Conservation (phyloP, 108 stramenopile species). For the Cyclotella baltica region DNA sequence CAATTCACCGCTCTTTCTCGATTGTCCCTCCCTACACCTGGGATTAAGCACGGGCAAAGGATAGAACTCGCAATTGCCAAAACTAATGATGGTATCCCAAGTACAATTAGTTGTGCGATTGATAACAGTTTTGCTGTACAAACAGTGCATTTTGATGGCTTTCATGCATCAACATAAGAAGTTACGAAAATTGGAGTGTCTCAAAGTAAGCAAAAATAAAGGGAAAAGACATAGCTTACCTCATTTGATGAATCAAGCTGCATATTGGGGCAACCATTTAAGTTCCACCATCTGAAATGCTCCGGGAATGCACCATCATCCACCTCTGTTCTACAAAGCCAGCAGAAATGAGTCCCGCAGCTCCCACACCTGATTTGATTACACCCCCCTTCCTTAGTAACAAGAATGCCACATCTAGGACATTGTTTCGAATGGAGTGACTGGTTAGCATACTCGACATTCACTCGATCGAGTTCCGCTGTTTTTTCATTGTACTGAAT, state of each 20-base stretch:
- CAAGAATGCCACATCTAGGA: slow-evolving; percentile 60
- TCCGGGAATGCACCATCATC: slow-evolving; percentile 67
- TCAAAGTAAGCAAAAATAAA: neutral
- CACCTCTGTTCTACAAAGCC: slow-evolving; percentile 59
- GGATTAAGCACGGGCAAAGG: slow-evolving; percentile 53
- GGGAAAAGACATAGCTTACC: neutral
- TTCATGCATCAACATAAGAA: too few species aligned
- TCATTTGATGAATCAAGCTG: slow-evolving; percentile 63
- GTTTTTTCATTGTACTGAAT: slow-evolving; percentile 46
- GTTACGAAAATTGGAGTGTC: neutral
- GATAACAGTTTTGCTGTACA: slow-evolving; percentile 34
- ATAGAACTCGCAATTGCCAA: slow-evolving; percentile 50
- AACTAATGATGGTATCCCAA: slow-evolving; percentile 58
- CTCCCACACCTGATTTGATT: slow-evolving; percentile 65
- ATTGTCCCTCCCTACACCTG: slow-evolving; percentile 21
- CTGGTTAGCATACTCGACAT: slow-evolving; percentile 40
- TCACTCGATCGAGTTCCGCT: slow-evolving; percentile 47
- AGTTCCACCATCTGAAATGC: slow-evolving; percentile 68
- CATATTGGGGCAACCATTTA: slow-evolving; percentile 69
- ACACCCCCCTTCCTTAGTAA: slow-evolving; percentile 68
- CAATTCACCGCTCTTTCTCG: slow-evolving; percentile 61
- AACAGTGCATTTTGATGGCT: slow-evolving; percentile 18
- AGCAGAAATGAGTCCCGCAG: slow-evolving; percentile 54
- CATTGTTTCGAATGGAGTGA: slow-evolving; percentile 59
- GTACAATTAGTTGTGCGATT: slow-evolving; percentile 50